Percentiles rank a stretch among this genome's conserved stretches.
These are phyloP conservation scores for Aspergillus alliaceus DNA, from an alignment of 2,329 filamentous ascomycete species.

Conservation along the genomic window DNA sequence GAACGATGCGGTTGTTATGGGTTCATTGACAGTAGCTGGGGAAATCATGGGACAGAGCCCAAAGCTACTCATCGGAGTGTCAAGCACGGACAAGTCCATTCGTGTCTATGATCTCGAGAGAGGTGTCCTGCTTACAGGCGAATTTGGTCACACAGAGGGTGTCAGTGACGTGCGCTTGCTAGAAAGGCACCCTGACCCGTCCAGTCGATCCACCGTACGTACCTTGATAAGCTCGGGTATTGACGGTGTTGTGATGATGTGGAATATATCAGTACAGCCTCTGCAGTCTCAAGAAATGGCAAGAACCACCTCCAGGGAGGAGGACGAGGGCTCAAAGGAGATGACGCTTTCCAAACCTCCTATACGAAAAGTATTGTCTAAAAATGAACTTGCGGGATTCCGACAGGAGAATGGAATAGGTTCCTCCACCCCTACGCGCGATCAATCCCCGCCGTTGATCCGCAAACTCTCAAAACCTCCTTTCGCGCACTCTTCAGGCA, in stretches of 20 bases:
- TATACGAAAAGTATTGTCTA: slow-evolving; percentile 80
- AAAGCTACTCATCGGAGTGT: slow-evolving; percentile 78
- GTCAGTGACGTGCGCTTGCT: slow-evolving; percentile 81
- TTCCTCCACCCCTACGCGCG: slow-evolving; percentile 45
- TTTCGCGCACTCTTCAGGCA: slow-evolving; percentile 39
- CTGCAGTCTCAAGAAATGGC: slow-evolving; percentile 31
- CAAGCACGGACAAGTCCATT: slow-evolving; percentile 93
- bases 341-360: slow-evolving; percentile 65
- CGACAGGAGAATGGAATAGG: slow-evolving; percentile 48
- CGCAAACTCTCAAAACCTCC: slow-evolving; percentile 56
- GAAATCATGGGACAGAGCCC: slow-evolving; percentile 58
- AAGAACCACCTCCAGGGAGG: slow-evolving; percentile 28
- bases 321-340: slow-evolving; percentile 47
- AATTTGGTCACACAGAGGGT: slow-evolving; percentile 94
- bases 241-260: slow-evolving; percentile 82
- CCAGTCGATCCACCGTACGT: slow-evolving; percentile 47
- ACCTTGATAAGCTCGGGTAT: slow-evolving; percentile 71
- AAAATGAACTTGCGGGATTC: slow-evolving; percentile 82
- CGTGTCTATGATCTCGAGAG: slow-evolving; percentile 79
- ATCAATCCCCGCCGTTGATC: slow-evolving; percentile 51
- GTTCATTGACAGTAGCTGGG: slow-evolving; percentile 64
- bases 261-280: slow-evolving; percentile 49
- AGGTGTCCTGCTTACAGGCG: slow-evolving; percentile 76
- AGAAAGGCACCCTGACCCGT: slow-evolving; percentile 40
- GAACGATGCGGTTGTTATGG: slow-evolving; percentile 78